Percentiles rank a stretch among this genome's conserved stretches.
These are phyloP conservation scores for Monosporascus ibericus DNA, from an alignment of 2,329 filamentous ascomycete genomes.

Conservation along the genomic window DNA sequence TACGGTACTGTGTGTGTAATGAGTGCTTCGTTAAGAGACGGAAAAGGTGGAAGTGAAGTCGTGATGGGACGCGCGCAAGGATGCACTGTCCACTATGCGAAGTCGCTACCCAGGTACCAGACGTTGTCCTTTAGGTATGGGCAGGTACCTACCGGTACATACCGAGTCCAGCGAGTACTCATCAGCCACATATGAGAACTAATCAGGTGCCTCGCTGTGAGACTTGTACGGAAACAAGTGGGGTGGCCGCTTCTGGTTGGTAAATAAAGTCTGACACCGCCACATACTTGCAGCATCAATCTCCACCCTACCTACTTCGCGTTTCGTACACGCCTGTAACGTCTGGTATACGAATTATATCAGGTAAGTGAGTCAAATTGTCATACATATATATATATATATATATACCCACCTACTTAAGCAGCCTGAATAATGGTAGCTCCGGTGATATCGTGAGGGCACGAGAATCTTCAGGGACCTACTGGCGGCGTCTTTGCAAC, in stretches of 20 bases:
- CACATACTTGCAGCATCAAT: neutral
- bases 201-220: neutral
- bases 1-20: neutral
- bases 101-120: neutral
- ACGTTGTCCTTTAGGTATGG: neutral
- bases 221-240: neutral
- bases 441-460: too few species aligned
- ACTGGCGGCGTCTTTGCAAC: too few species aligned
- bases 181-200: too few species aligned
- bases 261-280: neutral
- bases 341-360: too few species aligned
- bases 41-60: neutral
- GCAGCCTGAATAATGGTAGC: too few species aligned
- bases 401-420: too few species aligned
- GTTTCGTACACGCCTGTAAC: too few species aligned
- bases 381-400: too few species aligned
- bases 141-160: neutral
- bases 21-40: neutral
- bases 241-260: neutral
- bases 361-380: too few species aligned
- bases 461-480: too few species aligned
- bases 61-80: neutral
- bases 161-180: too few species aligned
- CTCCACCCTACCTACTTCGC: too few species aligned
- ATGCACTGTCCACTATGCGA: neutral